Percentiles rank a stretch among this genome's conserved stretches.
Conservation (phyloP, 192 early-diverging fungal species). For the Mortierella antarctica region DNA sequence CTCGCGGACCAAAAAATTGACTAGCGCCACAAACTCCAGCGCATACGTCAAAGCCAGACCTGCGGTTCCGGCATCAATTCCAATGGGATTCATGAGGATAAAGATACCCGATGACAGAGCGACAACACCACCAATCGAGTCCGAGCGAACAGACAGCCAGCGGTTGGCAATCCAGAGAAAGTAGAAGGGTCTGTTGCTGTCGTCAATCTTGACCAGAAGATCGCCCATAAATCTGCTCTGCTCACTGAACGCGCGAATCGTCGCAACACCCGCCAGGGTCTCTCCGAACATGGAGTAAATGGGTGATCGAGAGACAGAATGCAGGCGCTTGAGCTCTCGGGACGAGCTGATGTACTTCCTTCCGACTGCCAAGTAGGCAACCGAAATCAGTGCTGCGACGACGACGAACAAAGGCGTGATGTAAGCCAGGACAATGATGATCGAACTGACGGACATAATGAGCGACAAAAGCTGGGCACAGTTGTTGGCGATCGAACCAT, state of each 20-base stretch:
- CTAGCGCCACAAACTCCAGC: conserved; percentile 75
- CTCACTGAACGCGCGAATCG: conserved; percentile 83
- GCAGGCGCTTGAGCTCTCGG: conserved; percentile 91
- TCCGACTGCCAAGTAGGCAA: conserved; percentile 70
- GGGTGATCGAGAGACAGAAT: conserved; percentile 80
- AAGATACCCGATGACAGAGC: conserved; percentile 70
- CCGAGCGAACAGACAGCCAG: conserved; percentile 82
- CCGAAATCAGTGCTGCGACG: conserved; percentile 57
- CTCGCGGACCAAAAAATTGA: conserved; percentile 82
- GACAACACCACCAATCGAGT: conserved; percentile 73
- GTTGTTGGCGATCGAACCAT: conserved; percentile 67
- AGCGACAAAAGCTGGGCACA: conserved; percentile 50
- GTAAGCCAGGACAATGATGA: conserved; percentile 65
- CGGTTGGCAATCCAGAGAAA: conserved; percentile 85
- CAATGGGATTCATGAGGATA: conserved; percentile 61
- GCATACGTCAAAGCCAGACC: conserved; percentile 89
- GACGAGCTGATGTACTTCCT: conserved; percentile 77
- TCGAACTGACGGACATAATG: conserved; percentile 55
- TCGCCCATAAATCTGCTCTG: conserved; percentile 71
- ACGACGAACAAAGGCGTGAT: conserved; percentile 74
- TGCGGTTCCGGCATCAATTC: conserved; percentile 68
- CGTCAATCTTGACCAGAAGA: conserved; percentile 67
- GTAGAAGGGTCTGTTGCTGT: conserved; percentile 85
- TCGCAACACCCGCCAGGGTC: conserved; percentile 69
- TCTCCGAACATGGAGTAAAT: conserved; percentile 78